These are phyloP conservation scores for Cardiospermum halicacabum DNA, from an alignment of 345 rosid species.

Conservation along the genomic window DNA sequence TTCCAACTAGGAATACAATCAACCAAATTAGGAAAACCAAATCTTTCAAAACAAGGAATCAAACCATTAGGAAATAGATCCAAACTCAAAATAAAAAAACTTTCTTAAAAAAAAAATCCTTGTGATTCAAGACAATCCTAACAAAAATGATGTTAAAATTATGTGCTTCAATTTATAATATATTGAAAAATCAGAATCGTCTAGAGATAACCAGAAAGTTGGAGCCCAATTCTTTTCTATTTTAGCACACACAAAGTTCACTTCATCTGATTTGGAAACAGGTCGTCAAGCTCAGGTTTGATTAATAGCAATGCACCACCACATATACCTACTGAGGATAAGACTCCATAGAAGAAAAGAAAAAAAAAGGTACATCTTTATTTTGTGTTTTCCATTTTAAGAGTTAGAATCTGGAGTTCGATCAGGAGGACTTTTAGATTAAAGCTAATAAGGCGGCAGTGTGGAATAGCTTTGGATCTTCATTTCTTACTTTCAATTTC, in stretches of 20 bases:
- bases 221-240: constrained; percentile 32
- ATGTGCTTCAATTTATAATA: constrained; percentile 17
- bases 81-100: too few species aligned
- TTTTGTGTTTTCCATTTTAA: background rate
- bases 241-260: background rate
- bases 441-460: constrained; percentile 46
- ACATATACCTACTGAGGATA: constrained; percentile 32
- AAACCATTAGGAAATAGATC: too few species aligned
- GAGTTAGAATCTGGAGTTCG: background rate
- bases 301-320: constrained; percentile 31
- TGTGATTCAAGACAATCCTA: too few species aligned
- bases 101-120: too few species aligned
- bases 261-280: constrained; percentile 22
- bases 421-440: background rate
- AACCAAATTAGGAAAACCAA: too few species aligned
- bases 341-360: constrained; percentile 30
- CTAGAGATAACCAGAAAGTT: constrained; percentile 40
- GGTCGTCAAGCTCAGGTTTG: constrained; percentile 41
- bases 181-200: constrained; percentile 32
- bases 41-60: too few species aligned
- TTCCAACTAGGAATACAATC: too few species aligned
- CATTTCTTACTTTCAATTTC: constrained; percentile 12
- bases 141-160: constrained; percentile 13
- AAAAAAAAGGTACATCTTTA: constrained; percentile 37
- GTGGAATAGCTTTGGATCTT: constrained; percentile 15